Percentiles rank a stretch among this genome's conserved stretches.
Evolutionary conservation across 805 yeast genomes (phyloP).

Genomic region (Candida khao-thaluensis): DNA sequence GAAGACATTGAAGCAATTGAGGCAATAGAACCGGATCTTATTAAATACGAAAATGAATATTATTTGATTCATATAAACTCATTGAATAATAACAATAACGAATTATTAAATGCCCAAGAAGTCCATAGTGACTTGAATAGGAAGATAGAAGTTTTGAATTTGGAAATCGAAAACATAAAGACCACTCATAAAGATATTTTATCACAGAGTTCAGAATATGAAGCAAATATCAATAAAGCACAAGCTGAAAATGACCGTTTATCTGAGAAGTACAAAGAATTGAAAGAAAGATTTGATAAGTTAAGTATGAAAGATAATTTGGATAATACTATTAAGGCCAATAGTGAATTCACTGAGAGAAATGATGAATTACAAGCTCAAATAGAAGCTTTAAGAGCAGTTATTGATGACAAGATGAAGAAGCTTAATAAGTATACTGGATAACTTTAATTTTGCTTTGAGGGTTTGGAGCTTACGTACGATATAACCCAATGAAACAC

Average conservation of each 20-base stretch:
- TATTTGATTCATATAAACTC: constrained; percentile 39
- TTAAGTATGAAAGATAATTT: constrained; percentile 40
- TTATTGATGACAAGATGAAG: constrained; percentile 26
- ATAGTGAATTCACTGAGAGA: constrained; percentile 35
- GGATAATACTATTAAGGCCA: constrained; percentile 39
- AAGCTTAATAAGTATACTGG: constrained; percentile 18
- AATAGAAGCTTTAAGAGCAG: constrained; percentile 24
- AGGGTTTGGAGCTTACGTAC: too few relatives aligned
- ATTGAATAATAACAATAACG: constrained; percentile 36
- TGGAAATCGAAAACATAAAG: constrained; percentile 28
- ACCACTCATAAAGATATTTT: constrained; percentile 38
- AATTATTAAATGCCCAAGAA: constrained; percentile 37
- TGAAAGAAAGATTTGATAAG: constrained; percentile 26
- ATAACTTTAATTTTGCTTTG: neutral
- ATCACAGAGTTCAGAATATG: constrained; percentile 30
- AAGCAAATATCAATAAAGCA: constrained; percentile 21
- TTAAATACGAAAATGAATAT: constrained; percentile 39
- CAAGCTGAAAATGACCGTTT: constrained; percentile 21
- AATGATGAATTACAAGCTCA: constrained; percentile 36
- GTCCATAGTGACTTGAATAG: constrained; percentile 31
- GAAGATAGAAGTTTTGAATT: constrained; percentile 26
- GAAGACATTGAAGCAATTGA: constrained; percentile 11
- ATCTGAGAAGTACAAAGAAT: constrained; percentile 12
- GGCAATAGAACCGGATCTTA: constrained; percentile 23
- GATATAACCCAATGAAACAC: too few relatives aligned